phyloP scores from a whole-genome alignment of 305 asterid genomes.

The Caryopteris hybrid region DNA sequence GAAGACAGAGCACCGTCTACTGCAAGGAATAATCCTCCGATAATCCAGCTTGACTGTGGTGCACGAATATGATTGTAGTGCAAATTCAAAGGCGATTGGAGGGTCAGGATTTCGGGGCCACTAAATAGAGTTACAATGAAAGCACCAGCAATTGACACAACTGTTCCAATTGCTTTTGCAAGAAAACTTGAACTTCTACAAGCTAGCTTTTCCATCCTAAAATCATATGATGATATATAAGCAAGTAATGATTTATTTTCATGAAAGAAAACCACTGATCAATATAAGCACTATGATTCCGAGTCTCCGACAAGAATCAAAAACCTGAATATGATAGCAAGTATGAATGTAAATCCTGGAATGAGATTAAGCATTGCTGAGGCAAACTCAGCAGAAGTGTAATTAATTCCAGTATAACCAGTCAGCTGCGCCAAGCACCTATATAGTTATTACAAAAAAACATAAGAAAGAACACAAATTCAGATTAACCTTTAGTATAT shows the following conservation, averaged over 20 bases:
- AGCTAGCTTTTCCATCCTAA: slow-evolving; percentile 72
- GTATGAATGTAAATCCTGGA: slow-evolving; percentile 81
- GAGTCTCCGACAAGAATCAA: neutral
- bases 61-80: slow-evolving; percentile 12
- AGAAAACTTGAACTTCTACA: slow-evolving; percentile 50
- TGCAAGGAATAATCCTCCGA: slow-evolving; percentile 72
- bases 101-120: slow-evolving; percentile 53
- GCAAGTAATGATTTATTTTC: neutral
- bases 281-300: neutral
- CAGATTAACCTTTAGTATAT: neutral
- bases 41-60: slow-evolving; percentile 45
- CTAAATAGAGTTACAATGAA: slow-evolving; percentile 67
- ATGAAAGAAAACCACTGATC: neutral
- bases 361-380: slow-evolving; percentile 89
- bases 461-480: neutral
- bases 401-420: slow-evolving; percentile 78
- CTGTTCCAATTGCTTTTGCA: slow-evolving; percentile 65
- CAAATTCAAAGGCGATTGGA: slow-evolving; percentile 27
- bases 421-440: slow-evolving; percentile 88
- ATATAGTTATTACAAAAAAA: slow-evolving; percentile 9
- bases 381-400: slow-evolving; percentile 70
- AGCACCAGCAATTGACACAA: slow-evolving; percentile 78
- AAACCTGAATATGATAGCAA: slow-evolving; percentile 70
- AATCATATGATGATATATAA: slow-evolving; percentile 12
- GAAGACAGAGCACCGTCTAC: slow-evolving; percentile 59